Base-by-base conservation (phyloP, 2,329 filamentous ascomycete species). In the Cercospora sp. region DNA sequence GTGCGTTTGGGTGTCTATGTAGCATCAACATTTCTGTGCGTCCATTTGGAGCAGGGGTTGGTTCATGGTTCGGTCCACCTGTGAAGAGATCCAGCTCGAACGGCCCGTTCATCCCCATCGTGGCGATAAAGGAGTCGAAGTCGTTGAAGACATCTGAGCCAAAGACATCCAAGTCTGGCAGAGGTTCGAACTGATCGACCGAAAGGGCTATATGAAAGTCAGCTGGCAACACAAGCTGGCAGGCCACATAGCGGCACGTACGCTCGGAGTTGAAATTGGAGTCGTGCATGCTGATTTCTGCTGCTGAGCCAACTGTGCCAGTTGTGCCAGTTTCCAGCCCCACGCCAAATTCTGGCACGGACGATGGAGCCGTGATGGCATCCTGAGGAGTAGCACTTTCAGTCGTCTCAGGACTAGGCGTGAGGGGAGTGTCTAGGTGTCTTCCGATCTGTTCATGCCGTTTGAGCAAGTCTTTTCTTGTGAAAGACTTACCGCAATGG, bases 101-200 rank as follows among this genome's bases (percentile, higher is more conserved):
- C 9, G 63, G 63, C 8, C 40, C 42, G 28, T 65, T 60, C 55
- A 65, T 40, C n/a, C 63, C 63, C 63, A 71, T 64, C 31, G 60
- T 63, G 20, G 57, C 57, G 48, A 71, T 45, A 51, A 71, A 69
- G 2, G 66, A 62, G 48, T 67, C 67, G 59, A 71, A 55, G 36
- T 67, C 61, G 13, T 63, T 26, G 60, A 63, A 63, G n/a, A 33
- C 60, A 30, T 63, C 45, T 18, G 60, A 48, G 18, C 30, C 45
- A 30, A 63, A 51, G 16, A 63, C 40, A 30, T 51, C 60, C n/a
- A 31, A 26, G 42, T 63, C 45, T 30, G 40, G 60, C 45, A 48
- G 45, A 20, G 45, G 45, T 48, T 48, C 45, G 20, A 48, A 48
- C 45, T 48, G 45, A 48, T 23, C 20, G 18, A 48, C 45, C 10